Evolutionary conservation across 495 filamentous ascomycete genomes (phyloP).

Genomic region (Eremomyces bilateralis): DNA sequence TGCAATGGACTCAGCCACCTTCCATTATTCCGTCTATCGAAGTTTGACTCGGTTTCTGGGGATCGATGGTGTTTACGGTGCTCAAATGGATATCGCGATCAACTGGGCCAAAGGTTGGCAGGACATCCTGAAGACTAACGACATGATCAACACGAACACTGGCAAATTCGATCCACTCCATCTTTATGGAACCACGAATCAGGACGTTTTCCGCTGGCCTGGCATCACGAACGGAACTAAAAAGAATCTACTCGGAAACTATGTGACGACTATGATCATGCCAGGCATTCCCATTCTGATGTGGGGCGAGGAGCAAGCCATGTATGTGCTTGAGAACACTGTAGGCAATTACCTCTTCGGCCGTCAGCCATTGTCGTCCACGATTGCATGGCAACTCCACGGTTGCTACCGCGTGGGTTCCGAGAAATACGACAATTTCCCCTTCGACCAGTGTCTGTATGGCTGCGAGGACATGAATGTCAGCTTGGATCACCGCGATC

Average conservation of each 20-base stretch:
- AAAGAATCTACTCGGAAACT: constrained; percentile 36
- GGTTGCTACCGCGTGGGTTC: constrained; percentile 40
- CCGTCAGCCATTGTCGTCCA: constrained; percentile 42
- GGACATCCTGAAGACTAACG: constrained; percentile 38
- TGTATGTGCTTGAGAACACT: constrained; percentile 45
- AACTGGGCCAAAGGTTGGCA: constrained; percentile 44
- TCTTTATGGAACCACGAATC: constrained; percentile 48
- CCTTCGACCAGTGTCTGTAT: constrained; percentile 28
- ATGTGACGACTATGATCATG: constrained; percentile 41
- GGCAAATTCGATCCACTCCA: constrained; percentile 49
- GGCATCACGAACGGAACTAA: constrained; percentile 39
- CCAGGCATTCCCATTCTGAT: constrained; percentile 43
- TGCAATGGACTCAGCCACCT: constrained; percentile 43
- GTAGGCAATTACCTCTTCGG: constrained; percentile 52
- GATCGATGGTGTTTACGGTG: constrained; percentile 37
- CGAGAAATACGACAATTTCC: constrained; percentile 36
- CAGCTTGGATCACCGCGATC: constrained; percentile 46
- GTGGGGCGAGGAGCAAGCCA: constrained; percentile 53
- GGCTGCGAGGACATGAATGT: constrained; percentile 38
- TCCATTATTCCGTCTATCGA: constrained; percentile 53
- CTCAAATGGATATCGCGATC: constrained; percentile 35
- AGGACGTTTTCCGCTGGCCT: constrained; percentile 60
- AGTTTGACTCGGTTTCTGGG: constrained; percentile 43
- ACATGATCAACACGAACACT: constrained; percentile 41
- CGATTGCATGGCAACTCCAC: constrained; percentile 46